Base-by-base conservation (phyloP, 2,329 filamentous ascomycete species). In the Nemania sp. region DNA sequence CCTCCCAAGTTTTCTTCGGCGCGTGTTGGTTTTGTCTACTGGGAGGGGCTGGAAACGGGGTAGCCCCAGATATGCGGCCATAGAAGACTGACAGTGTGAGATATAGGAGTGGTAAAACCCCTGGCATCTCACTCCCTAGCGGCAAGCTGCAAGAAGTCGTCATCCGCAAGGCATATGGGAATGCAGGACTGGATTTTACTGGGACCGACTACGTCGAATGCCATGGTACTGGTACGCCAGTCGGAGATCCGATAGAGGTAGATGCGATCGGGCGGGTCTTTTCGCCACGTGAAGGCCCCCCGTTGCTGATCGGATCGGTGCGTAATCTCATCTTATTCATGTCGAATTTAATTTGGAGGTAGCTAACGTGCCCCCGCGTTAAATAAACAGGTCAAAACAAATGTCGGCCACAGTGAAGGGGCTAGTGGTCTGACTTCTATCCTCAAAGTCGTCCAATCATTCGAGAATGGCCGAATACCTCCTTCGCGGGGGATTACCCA, bases 321-420 rank as follows among this genome's bases (percentile, higher is more conserved):
- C 34, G 35, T 25, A 47, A 15, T 54, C 1, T 3, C 21, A 34
- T 17, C 20, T n/a, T n/a, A n/a, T n/a, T n/a, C n/a, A n/a, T n/a
- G n/a, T n/a, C n/a, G n/a, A n/a, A n/a, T n/a, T n/a, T n/a, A n/a
- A n/a, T n/a, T n/a, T n/a, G n/a, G n/a, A n/a, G n/a, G n/a, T n/a
- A n/a, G n/a, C n/a, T n/a, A n/a, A n/a, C n/a, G n/a, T n/a, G n/a
- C n/a, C n/a, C n/a, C n/a, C n/a, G n/a, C 5, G 17, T 20, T 29
- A 7, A 29, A 4, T 20, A 7, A 29, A 4, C 17, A 62, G 55
- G 54, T 60, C 1, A 68, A 68, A 32, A 25, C 65, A 1, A 64
- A 62, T 17, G n/a, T 69, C 1, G 67, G 67, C 0, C 67, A 67
- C 29, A 66, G 62, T 15, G 67, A 69, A 43, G 63, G 35, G 1